A percentile compares a stretch with the other conserved stretches of the same genome.
Conservation (phyloP, 257 asterid genomes). For the Ajuga chamaepitys region DNA sequence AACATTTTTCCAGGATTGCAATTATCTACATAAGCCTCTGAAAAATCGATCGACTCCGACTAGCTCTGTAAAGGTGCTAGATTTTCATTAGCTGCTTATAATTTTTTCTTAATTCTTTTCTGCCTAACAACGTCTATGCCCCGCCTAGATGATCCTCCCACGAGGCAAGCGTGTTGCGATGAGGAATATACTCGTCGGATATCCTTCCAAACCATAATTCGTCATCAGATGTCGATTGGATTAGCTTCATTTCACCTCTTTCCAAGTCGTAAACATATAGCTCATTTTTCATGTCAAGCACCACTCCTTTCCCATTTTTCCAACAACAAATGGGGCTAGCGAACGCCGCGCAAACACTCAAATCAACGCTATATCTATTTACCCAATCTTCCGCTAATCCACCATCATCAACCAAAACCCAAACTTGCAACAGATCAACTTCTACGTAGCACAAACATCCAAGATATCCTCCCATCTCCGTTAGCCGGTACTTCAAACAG, state of each 20-base stretch:
- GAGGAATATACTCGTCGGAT: conserved; percentile 14
- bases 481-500: conserved; percentile 4
- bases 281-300: not conserved
- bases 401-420: conserved; percentile 13
- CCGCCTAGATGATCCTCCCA: not conserved
- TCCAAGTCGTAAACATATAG: conserved; percentile 17
- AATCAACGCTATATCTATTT: conserved; percentile 20
- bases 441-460: conserved; percentile 24
- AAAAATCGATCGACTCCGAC: no score
- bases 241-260: conserved; percentile 15
- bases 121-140: no score
- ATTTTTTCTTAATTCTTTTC: no score
- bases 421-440: conserved; percentile 21
- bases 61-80: no score
- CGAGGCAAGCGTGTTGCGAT: conserved; percentile 24
- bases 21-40: no score
- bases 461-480: conserved; percentile 23
- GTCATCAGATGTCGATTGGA: conserved; percentile 3
- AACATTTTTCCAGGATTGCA: no score
- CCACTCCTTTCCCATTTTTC: conserved; percentile 13
- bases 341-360: not conserved
- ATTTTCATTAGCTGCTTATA: no score
- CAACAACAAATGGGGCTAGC: conserved; percentile 26
- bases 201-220: not conserved
- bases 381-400: conserved; percentile 17